Percentiles rank a stretch among this genome's conserved stretches.
phyloP scores from a whole-genome alignment of 768 basidiomycete genomes.

The Macrolepiota dolichaula region DNA sequence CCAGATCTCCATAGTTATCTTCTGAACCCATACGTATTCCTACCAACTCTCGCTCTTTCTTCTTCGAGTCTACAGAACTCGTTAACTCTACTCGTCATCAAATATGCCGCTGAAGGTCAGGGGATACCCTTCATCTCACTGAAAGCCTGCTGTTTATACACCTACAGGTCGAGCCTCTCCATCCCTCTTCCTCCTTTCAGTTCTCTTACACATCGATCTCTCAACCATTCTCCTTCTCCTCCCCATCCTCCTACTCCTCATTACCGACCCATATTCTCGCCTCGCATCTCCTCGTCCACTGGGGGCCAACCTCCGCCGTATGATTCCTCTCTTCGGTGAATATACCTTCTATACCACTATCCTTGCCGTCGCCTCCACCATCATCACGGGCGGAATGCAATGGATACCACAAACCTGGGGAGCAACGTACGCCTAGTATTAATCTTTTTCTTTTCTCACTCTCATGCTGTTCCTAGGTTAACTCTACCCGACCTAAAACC shows the following conservation, averaged over 20 bases:
- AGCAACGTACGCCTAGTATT: constrained; percentile 52
- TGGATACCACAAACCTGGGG: constrained; percentile 87
- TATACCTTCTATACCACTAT: constrained; percentile 47
- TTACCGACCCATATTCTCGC: constrained; percentile 58
- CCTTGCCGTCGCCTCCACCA: constrained; percentile 47
- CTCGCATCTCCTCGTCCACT: constrained; percentile 59
- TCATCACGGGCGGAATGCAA: constrained; percentile 55
- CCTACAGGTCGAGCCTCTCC: constrained; percentile 53
- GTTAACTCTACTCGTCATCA: constrained; percentile 59
- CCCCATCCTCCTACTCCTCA: constrained; percentile 63
- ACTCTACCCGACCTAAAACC: constrained; percentile 88
- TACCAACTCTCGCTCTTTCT: constrained; percentile 78
- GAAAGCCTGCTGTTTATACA: neutral
- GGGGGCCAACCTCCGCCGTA: constrained; percentile 22
- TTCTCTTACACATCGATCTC: constrained; percentile 56
- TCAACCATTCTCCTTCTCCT: constrained; percentile 75
- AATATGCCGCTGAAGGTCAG: constrained; percentile 67
- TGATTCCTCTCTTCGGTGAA: constrained; percentile 40
- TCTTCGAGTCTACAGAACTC: constrained; percentile 83
- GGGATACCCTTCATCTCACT: neutral
- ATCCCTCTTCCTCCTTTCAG: constrained; percentile 63
- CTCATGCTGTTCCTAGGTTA: constrained; percentile 43
- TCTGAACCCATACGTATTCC: constrained; percentile 83
- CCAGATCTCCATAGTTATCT: constrained; percentile 56
- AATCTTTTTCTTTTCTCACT: neutral